These are phyloP conservation scores for Miamiensis avidus DNA, from an alignment of 169 alveolate genomes.

Conservation along the genomic window DNA sequence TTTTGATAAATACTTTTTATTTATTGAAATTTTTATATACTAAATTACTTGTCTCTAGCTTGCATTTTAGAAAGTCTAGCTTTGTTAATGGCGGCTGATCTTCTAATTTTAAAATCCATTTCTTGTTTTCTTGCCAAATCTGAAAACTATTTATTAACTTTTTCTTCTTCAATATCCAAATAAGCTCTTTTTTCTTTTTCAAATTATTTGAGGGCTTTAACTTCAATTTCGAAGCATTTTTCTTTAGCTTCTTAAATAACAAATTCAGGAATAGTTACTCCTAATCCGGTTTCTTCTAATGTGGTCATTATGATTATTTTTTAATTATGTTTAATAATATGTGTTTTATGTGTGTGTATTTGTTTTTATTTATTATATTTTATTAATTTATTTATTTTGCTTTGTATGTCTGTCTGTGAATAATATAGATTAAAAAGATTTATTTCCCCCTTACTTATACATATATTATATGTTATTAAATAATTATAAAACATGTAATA, in stretches of 20 bases:
- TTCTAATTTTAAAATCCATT: conserved; percentile 55
- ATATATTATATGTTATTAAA: too few relatives aligned
- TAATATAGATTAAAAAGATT: too few relatives aligned
- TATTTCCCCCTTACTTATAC: too few relatives aligned
- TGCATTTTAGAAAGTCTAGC: conserved; percentile 61
- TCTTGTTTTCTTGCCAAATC: conserved; percentile 49
- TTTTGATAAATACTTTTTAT: too few relatives aligned
- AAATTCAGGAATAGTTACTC: conserved; percentile 34
- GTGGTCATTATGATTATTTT: too few relatives aligned
- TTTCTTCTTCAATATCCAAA: conserved; percentile 54
- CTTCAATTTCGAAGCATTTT: conserved; percentile 50
- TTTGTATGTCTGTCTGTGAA: too few relatives aligned
- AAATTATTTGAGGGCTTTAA: conserved; percentile 41
- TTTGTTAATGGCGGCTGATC: conserved; percentile 55
- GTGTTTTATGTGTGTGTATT: too few relatives aligned
- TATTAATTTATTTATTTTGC: too few relatives aligned
- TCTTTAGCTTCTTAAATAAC: conserved; percentile 51
- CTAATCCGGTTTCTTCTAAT: too few relatives aligned
- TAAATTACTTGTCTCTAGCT: conserved; percentile 47
- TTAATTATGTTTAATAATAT: too few relatives aligned
- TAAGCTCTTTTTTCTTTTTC: conserved; percentile 51
- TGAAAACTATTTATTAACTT: conserved; percentile 36
- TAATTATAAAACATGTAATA: too few relatives aligned
- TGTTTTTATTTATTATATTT: too few relatives aligned
- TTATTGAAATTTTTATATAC: neutral